These are phyloP conservation scores for Didymella segeticola DNA, from an alignment of 2,329 filamentous ascomycete species.

Conservation along the genomic window DNA sequence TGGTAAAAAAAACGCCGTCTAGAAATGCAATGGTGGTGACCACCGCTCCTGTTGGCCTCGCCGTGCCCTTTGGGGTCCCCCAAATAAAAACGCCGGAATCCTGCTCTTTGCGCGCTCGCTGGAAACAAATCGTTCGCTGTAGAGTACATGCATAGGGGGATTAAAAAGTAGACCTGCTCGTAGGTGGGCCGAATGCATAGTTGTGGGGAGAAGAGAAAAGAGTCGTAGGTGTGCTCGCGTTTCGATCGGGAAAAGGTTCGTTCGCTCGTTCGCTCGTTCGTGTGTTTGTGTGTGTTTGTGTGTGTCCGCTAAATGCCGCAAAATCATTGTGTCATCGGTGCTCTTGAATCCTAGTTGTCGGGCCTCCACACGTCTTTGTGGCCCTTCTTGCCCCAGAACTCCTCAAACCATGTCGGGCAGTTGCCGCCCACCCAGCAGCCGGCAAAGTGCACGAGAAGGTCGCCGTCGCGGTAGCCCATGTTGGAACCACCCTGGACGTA, in stretches of 20 bases:
- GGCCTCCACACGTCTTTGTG: constrained; percentile 34
- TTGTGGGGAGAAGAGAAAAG: neutral
- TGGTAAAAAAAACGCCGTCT: constrained; percentile 4
- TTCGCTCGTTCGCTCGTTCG: constrained; percentile 8
- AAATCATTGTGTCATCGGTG: neutral
- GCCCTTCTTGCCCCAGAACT: constrained; percentile 45
- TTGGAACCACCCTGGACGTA: constrained; percentile 45
- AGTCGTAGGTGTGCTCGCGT: constrained; percentile 12
- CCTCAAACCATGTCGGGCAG: constrained; percentile 45
- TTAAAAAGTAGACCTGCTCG: neutral
- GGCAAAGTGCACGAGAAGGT: constrained; percentile 51
- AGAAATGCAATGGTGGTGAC: constrained; percentile 2
- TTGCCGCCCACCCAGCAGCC: constrained; percentile 49
- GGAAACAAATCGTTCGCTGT: neutral
- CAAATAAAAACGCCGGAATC: constrained; percentile 12
- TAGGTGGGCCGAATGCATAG: neutral
- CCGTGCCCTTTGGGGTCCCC: no score
- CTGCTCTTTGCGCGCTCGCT: constrained; percentile 11
- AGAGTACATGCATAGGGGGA: constrained; percentile 11
- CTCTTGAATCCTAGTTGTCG: neutral
- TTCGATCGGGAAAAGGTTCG: constrained; percentile 6
- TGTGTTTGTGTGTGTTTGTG: neutral
- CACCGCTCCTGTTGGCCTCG: neutral
- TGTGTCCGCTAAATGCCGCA: neutral
- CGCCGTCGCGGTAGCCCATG: constrained; percentile 50